These are phyloP conservation scores for Drechmeria coniospora DNA, from an alignment of 2,329 filamentous ascomycete genomes.

Conservation along the genomic window DNA sequence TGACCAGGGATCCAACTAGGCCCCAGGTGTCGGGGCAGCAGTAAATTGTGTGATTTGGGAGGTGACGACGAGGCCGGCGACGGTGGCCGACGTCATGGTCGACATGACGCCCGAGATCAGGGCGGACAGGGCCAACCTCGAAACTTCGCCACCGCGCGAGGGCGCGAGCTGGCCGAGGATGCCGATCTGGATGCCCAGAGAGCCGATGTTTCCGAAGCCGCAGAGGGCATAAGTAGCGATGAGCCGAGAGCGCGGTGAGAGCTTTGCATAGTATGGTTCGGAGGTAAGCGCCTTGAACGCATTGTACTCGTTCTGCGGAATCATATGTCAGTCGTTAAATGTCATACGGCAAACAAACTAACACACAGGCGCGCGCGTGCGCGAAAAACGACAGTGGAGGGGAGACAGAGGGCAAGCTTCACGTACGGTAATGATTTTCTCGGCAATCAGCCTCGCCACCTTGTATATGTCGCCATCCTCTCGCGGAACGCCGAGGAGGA, in stretches of 20 bases:
- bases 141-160: constrained; percentile 57
- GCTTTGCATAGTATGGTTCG: constrained; percentile 38
- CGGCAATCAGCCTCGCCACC: constrained; percentile 65
- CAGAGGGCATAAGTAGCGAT: constrained; percentile 81
- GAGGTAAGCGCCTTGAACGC: constrained; percentile 45
- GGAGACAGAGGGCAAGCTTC: neutral
- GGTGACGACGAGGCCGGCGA: constrained; percentile 62
- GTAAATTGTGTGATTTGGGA: constrained; percentile 18
- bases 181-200: constrained; percentile 79
- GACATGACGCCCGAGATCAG: constrained; percentile 64
- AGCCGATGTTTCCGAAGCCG: constrained; percentile 74
- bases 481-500: constrained; percentile 65
- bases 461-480: constrained; percentile 48
- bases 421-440: constrained; percentile 62
- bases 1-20: neutral
- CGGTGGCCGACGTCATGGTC: constrained; percentile 62
- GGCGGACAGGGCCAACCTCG: constrained; percentile 59
- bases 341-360: no score
- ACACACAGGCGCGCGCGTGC: neutral
- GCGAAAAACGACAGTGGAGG: no score
- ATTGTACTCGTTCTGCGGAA: constrained; percentile 55
- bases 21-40: no score
- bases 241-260: constrained; percentile 57
- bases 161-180: constrained; percentile 72
- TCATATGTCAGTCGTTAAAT: neutral